Evolutionary conservation across 306 rosid species (phyloP).

Genomic region (Echinosophora koreensis): DNA sequence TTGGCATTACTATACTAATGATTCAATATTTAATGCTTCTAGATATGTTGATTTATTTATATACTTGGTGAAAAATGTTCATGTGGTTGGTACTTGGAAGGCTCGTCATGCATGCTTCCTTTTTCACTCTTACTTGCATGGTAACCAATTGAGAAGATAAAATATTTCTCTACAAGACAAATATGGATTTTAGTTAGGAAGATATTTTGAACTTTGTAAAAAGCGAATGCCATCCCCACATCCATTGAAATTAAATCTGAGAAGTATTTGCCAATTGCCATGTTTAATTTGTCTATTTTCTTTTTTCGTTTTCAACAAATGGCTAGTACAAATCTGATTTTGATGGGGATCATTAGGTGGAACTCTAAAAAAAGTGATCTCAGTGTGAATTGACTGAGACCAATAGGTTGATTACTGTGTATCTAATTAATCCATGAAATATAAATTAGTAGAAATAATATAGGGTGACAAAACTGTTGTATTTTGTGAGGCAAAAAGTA

Average conservation of each 20-base stretch:
- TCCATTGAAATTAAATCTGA: not conserved
- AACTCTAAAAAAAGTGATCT: no score
- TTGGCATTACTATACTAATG: not conserved
- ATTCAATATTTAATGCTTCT: not conserved
- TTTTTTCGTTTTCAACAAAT: no score
- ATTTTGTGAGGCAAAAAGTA: no score
- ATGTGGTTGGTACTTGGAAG: no score
- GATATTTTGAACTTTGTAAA: conserved; percentile 20
- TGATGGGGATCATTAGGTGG: not conserved
- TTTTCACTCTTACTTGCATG: not conserved
- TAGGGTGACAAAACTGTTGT: no score
- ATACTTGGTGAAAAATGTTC: not conserved
- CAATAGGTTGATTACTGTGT: not conserved
- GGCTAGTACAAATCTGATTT: no score
- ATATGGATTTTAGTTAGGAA: not conserved
- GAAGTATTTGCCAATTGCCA: no score
- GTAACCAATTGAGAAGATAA: conserved; percentile 12
- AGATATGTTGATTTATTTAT: not conserved
- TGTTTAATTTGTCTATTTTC: no score
- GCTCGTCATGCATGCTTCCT: no score
- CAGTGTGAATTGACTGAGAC: no score
- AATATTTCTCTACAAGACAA: not conserved
- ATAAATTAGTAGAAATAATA: not conserved
- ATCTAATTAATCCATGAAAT: conserved; percentile 5
- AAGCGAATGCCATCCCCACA: not conserved